Base-by-base conservation (phyloP, 139 green algal genomes). In the Picochlorum sp. region DNA sequence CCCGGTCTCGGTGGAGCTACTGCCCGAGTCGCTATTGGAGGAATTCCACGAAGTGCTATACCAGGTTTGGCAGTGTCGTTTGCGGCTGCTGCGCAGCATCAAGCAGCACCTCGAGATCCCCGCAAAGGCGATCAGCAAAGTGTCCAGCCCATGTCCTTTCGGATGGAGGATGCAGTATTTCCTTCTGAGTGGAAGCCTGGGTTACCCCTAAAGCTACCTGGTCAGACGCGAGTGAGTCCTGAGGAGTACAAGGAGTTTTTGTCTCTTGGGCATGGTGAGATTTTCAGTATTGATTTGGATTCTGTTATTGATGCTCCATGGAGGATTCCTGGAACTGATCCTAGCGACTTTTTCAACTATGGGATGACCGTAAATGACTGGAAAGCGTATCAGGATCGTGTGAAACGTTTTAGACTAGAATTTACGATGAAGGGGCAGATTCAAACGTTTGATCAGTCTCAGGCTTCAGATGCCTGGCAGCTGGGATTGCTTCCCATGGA, bases 161-260 rank as follows among this genome's bases (percentile, higher is more conserved):
- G 50, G 6, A 23, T 45, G 4, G 60, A 57, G 30, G 73, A 84
- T 13, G 75, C 81, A 0, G 75, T 78, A 1, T 88, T 84, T 47
- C 87, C 87, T 21, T 79, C 69, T 0, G 66, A 83, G 38, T 81
- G 80, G 23, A 24, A 23, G 10, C 66, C 72, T 0, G 72, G 75
- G 4, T 78, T 91, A 69, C 72, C 65, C 6, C 79, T 95, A 49
- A 86, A 87, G 65, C 76, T 96, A 72, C 89, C 89, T 3, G 78
- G 86, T 6, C 89, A 95, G 71, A 88, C 81, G 0, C 68, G 85
- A 7, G 88, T 95, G 0, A 83, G 74, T 4, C 82, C 80, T 0
- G 89, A 95, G 20, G 89, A 96, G 69, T 96, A 96, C 74, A 77
- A 81, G 20, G 89, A 95, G 66, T 96, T 96, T 68, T 73, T 95